A percentile compares a stretch with the other conserved stretches of the same genome.
phyloP scores from a whole-genome alignment of 2,329 filamentous ascomycete genomes.

The Aurifilum marmelostoma region DNA sequence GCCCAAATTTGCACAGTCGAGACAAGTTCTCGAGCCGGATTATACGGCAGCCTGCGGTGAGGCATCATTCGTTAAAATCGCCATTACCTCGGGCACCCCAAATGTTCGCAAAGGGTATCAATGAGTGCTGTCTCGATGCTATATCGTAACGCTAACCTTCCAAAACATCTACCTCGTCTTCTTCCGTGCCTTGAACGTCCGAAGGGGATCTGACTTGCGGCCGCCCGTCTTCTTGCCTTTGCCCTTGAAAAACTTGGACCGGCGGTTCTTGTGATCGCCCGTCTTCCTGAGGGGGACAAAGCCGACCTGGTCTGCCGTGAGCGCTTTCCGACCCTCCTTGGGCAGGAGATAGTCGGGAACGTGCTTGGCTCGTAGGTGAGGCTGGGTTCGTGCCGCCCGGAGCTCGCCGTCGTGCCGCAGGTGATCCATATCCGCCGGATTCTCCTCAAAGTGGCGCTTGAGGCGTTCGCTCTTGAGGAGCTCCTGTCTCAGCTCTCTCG shows the following conservation, averaged over 20 bases:
- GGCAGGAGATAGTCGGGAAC: slow-evolving; percentile 94
- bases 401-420: slow-evolving; percentile 89
- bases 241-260: slow-evolving; percentile 48
- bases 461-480: slow-evolving; percentile 92
- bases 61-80: neutral
- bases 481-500: slow-evolving; percentile 85
- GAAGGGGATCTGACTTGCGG: slow-evolving; percentile 82
- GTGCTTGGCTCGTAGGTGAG: slow-evolving; percentile 76
- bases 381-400: slow-evolving; percentile 79
- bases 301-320: slow-evolving; percentile 68
- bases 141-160: neutral
- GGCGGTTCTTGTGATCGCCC: slow-evolving; percentile 50
- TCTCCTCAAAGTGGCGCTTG: slow-evolving; percentile 95
- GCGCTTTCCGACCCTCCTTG: slow-evolving; percentile 69
- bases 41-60: neutral
- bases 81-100: neutral
- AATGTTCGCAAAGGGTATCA: slow-evolving; percentile 8
- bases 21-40: neutral
- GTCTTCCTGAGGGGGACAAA: slow-evolving; percentile 71
- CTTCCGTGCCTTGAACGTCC: slow-evolving; percentile 76
- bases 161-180: slow-evolving; percentile 40
- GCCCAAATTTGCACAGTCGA: neutral
- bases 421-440: slow-evolving; percentile 84
- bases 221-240: slow-evolving; percentile 51
- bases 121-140: slow-evolving; percentile 1